A percentile compares a stretch with the other conserved stretches of the same genome.
Conservation (phyloP, 257 asterid genomes). For the Solanum raphanifolium region DNA sequence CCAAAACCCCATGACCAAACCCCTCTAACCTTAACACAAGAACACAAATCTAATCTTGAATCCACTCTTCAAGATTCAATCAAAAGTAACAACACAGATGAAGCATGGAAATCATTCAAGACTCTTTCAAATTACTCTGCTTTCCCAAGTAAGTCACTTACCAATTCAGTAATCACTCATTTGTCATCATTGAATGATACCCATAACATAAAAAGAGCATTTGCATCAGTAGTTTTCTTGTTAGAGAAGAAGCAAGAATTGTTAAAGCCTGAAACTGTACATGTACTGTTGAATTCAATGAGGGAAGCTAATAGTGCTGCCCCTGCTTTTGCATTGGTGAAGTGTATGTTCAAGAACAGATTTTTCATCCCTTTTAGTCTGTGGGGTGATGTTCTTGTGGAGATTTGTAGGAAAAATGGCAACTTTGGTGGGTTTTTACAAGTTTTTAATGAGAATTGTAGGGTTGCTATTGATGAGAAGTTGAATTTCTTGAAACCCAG, state of each 20-base stretch:
- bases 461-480: conserved; percentile 66
- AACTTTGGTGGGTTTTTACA: conserved; percentile 51
- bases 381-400: conserved; percentile 66
- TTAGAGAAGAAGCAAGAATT: conserved; percentile 67
- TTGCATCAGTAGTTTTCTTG: conserved; percentile 56
- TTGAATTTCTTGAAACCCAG: conserved; percentile 59
- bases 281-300: conserved; percentile 58
- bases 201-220: conserved; percentile 76
- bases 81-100: conserved; percentile 48
- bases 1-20: conserved; percentile 19
- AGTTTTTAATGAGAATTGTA: conserved; percentile 66
- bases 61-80: conserved; percentile 43
- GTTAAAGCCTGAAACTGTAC: conserved; percentile 43
- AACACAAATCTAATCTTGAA: conserved; percentile 44
- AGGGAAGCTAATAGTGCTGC: conserved; percentile 44
- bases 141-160: conserved; percentile 65
- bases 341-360: conserved; percentile 69
- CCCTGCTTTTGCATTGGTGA: conserved; percentile 86
- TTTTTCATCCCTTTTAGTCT: conserved; percentile 69
- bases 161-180: conserved; percentile 58
- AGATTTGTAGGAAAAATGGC: conserved; percentile 53
- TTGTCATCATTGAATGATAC: conserved; percentile 51
- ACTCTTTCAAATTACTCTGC: conserved; percentile 42
- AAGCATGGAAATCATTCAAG: conserved; percentile 96
- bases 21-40: conserved; percentile 24